phyloP scores from a whole-genome alignment of 2,329 filamentous ascomycete genomes.

The Aspergillus viridinutans region DNA sequence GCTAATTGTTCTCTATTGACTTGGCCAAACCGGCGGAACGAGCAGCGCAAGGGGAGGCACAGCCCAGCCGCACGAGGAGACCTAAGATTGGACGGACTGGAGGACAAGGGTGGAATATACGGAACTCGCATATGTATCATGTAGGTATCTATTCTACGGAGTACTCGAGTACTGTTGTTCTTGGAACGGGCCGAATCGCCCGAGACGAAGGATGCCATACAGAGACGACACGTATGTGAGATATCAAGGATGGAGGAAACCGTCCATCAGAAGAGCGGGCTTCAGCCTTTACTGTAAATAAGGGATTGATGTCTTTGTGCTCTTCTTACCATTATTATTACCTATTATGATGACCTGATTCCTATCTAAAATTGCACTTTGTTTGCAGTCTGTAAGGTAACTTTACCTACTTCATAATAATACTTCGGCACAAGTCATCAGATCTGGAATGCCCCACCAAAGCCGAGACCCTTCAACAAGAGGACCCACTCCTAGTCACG shows the following conservation, averaged over 20 bases:
- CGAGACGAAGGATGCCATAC: background rate
- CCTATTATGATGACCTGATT: background rate
- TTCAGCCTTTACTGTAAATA: background rate
- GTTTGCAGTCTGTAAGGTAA: too few species aligned
- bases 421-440: conserved; percentile 4
- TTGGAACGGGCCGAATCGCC: too few species aligned
- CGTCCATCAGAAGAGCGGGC: background rate
- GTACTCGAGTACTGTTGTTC: too few species aligned
- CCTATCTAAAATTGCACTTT: too few species aligned
- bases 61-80: background rate
- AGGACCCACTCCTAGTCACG: background rate
- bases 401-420: too few species aligned
- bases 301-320: background rate
- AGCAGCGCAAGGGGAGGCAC: background rate
- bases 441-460: conserved; percentile 15
- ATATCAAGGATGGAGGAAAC: background rate
- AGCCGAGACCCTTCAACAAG: conserved; percentile 11
- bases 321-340: background rate
- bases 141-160: too few species aligned
- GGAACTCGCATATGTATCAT: background rate
- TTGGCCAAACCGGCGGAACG: background rate
- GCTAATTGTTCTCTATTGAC: background rate
- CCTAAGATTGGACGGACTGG: background rate
- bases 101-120: background rate
- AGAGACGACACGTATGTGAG: background rate